Percentiles rank a stretch among this genome's conserved stretches.
phyloP scores from a whole-genome alignment of 2,329 filamentous ascomycete genomes.

The Claviceps lovelessii region DNA sequence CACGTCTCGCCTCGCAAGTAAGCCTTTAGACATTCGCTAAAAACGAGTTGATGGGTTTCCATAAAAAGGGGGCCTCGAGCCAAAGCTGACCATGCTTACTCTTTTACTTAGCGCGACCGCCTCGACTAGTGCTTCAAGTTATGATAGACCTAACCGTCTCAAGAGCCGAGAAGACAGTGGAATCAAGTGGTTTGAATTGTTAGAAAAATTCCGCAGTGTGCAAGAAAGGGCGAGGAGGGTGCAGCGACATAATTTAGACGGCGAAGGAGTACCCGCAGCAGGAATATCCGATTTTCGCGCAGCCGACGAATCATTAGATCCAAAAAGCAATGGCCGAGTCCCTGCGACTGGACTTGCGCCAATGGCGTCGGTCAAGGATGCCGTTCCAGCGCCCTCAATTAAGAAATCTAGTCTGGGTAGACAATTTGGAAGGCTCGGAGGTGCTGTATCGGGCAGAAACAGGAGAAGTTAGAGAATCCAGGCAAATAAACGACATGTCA shows the following conservation, averaged over 20 bases:
- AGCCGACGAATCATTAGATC: conserved; percentile 25
- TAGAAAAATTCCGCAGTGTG: conserved; percentile 86
- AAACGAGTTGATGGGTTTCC: no score
- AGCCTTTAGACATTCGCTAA: conserved; percentile 22
- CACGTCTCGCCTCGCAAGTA: conserved; percentile 71
- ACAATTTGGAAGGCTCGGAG: conserved; percentile 55
- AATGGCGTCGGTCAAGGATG: conserved; percentile 36
- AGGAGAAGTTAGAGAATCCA: conserved; percentile 28
- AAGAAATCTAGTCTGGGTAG: conserved; percentile 52
- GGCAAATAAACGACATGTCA: not conserved
- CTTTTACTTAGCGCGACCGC: conserved; percentile 25
- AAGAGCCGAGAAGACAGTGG: conserved; percentile 68
- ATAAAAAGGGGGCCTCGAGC: not conserved
- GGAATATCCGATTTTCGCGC: conserved; percentile 28
- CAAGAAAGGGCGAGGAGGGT: conserved; percentile 71
- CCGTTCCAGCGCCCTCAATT: conserved; percentile 25
- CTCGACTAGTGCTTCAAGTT: conserved; percentile 38
- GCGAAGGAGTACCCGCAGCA: conserved; percentile 32
- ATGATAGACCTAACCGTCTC: conserved; percentile 63
- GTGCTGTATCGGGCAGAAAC: conserved; percentile 51
- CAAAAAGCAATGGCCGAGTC: conserved; percentile 26
- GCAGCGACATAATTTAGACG: conserved; percentile 43
- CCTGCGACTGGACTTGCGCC: conserved; percentile 21
- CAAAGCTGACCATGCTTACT: conserved; percentile 1
- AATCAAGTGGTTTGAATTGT: conserved; percentile 81